These are phyloP conservation scores for Penicillium canescens DNA, from an alignment of 495 filamentous ascomycete genomes.

Conservation along the genomic window DNA sequence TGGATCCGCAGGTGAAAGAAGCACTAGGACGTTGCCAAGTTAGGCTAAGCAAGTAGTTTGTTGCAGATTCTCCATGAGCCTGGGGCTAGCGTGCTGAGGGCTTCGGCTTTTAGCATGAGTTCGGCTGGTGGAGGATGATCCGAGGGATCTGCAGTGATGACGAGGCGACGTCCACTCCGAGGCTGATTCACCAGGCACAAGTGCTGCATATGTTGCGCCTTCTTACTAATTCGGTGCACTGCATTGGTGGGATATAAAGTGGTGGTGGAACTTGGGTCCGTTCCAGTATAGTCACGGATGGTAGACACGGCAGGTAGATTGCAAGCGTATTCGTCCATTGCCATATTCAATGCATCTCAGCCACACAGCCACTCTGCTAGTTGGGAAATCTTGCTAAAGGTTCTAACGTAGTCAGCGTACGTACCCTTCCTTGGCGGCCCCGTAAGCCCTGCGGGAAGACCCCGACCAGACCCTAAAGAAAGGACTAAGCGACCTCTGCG, in stretches of 20 bases:
- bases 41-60: not conserved
- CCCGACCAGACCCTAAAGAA: no score
- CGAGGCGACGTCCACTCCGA: conserved; percentile 5
- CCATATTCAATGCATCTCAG: no score
- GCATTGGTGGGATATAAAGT: no score
- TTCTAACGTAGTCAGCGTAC: conserved; percentile 13
- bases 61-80: conserved; percentile 3
- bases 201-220: no score
- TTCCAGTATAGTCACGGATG: conserved; percentile 10
- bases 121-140: conserved; percentile 7
- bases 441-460: not conserved
- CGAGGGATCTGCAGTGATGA: conserved; percentile 18
- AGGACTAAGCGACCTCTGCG: no score
- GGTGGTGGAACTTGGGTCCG: not conserved
- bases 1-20: no score
- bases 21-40: no score
- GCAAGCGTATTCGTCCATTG: no score
- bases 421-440: conserved; percentile 15
- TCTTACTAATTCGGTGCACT: no score
- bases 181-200: no score
- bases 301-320: not conserved
- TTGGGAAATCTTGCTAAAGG: not conserved
- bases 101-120: no score
- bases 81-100: no score
- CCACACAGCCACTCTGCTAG: not conserved